A percentile compares a stretch with the other conserved stretches of the same genome.
phyloP scores from a whole-genome alignment of 768 basidiomycete species.

The Boletus pseudo-olivaceus region DNA sequence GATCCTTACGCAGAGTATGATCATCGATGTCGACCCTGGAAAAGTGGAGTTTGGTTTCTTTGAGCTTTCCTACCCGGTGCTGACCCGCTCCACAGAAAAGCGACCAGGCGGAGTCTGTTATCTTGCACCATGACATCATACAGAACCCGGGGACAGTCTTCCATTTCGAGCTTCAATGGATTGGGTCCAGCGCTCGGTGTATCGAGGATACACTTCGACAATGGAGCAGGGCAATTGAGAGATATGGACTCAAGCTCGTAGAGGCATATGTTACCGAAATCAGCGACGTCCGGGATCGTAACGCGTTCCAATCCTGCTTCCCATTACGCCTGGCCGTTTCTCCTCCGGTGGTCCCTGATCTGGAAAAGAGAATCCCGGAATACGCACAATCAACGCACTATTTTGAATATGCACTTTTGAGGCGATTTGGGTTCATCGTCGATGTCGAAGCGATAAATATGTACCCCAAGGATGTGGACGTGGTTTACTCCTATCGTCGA shows the following conservation, averaged over 20 bases:
- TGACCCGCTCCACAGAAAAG: constrained; percentile 54
- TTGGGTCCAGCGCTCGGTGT: constrained; percentile 86
- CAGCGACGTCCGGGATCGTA: constrained; percentile 77
- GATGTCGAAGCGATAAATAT: constrained; percentile 75
- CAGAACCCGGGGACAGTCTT: constrained; percentile 94
- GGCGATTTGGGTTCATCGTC: constrained; percentile 76
- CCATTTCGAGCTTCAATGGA: constrained; percentile 97
- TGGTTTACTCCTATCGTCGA: constrained; percentile 86
- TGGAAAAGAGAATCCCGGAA: constrained; percentile 65
- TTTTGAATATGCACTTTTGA: constrained; percentile 78
- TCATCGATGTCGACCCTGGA: constrained; percentile 80
- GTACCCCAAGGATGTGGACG: constrained; percentile 80
- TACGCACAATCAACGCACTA: constrained; percentile 64
- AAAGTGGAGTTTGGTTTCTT: constrained; percentile 46
- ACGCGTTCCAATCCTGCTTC: constrained; percentile 89
- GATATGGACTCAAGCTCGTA: constrained; percentile 87
- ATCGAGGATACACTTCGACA: constrained; percentile 84
- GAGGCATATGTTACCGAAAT: constrained; percentile 94
- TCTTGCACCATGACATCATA: constrained; percentile 91
- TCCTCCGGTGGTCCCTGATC: constrained; percentile 67
- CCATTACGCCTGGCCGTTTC: constrained; percentile 74
- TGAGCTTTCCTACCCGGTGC: neutral
- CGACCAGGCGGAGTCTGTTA: constrained; percentile 82
- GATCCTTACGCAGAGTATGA: constrained; percentile 84
- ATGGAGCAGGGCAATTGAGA: constrained; percentile 81